Base-by-base conservation (phyloP, 345 rosid species). In the Erucastrum elatum region DNA sequence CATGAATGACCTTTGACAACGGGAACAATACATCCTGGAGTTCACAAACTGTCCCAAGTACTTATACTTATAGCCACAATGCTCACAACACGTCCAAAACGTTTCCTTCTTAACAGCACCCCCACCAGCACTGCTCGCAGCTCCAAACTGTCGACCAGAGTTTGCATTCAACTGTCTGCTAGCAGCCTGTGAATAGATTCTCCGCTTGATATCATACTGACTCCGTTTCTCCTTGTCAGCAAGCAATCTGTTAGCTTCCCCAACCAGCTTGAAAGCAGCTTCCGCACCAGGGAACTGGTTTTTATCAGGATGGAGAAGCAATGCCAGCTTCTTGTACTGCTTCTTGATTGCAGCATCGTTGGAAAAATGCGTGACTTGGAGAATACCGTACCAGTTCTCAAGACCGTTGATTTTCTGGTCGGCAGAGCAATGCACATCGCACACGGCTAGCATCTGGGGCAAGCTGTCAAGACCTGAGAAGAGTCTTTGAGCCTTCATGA, bases 251-350 rank as follows among this genome's bases (percentile, higher is more conserved):
- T 84, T 77, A 27, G 98, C 98, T 86, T 94, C 97, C 70, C 87
- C 88, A 83, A 94, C 84, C 79, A 94, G 70, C 85, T 92, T 91
- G 74, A 94, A 94, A 81, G 99, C 99, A 71, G 97, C 83, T 82
- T 94, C 99, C 0, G 97, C 92, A 41, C 99, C 99, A 26, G 89
- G 13, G 69, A 89, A 89, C 76, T 90, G 88, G 77, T 94, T 94
- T 81, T 91, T 94, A 67, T 94, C 98, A 0, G 98, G 98, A 87
- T 94, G 99, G 72, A 94, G 94, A 44, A 84, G 82, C 77, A 94
- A 84, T 0, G 94, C 94, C 26, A 91, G 88, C 87, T 90, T 94
- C 84, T 85, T 89, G 79, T 85, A 90, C 59, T 94, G 99, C 86
- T 89, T 91, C 91, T 84, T 91, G 83, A 94, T 85, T 9, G 84